Base-by-base conservation (phyloP, 2,329 filamentous ascomycete species). In the Penicillium sp. region DNA sequence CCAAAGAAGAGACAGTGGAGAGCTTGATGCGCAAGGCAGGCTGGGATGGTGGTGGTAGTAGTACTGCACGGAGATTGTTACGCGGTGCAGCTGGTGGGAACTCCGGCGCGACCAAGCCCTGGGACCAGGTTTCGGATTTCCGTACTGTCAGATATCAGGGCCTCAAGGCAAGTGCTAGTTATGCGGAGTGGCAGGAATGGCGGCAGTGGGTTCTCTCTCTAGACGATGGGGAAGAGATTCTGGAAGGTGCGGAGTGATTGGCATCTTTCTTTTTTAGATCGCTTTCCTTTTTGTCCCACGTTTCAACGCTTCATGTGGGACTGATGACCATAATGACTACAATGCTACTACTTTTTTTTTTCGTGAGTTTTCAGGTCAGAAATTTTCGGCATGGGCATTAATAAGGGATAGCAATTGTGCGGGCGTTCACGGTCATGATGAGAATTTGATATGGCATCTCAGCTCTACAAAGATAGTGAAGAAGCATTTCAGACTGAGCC, bases 11-110 rank as follows among this genome's bases (percentile, higher is more conserved):
- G 80, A 90, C 93, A 0, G 74, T 99, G 3, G 82, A 91, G 51
- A 95, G 90, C 73, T 76, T 97, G 68, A 94, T 97, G 87, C 82
- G 90, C 56, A 99, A 99, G 80, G 92, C 92, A 0, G 94, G 94
- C 1, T 99, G 92, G 92, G 82, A 82, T 55, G 91, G 91, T 1
- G 73, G 76, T 42, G 76, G 65, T 6, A 62, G 71, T 16, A 68
- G 70, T 44, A 60, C 72, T 39, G 66, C 72, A 10, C 69, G 72
- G 52, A 66, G 73, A 48, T 61, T 78, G 13, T 62, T 75, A 1
- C 65, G 74, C 46, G 71, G 67, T 68, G 66, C 77, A 50, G 81
- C 37, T 61, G 57, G 55, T 42, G 57, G 55, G 15, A 54, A 48
- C 21, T 40, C 60, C 27, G 55, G 31, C 18, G 54, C 61, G 6